Conservation (phyloP, 1,284 basidiomycete species). For the Retiboletus flavoniger region DNA sequence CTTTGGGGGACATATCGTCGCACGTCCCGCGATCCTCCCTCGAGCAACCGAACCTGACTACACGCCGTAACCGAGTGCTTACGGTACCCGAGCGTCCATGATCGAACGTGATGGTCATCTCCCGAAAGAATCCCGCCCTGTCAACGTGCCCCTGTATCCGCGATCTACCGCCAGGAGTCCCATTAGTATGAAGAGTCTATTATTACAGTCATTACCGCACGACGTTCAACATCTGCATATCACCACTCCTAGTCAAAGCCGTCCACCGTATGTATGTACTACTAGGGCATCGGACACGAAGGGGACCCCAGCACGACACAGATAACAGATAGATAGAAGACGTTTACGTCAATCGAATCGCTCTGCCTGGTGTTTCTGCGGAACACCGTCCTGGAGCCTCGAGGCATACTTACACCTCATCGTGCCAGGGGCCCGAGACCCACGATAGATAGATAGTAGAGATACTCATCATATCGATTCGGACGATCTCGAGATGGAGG, state of each 20-base stretch:
- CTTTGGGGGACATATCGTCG: not conserved
- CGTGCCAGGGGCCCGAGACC: slow-evolving; percentile 9
- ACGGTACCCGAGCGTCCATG: not conserved
- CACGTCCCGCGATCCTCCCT: slow-evolving; percentile 10
- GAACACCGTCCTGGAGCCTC: slow-evolving; percentile 21
- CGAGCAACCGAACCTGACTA: slow-evolving; percentile 2
- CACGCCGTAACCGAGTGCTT: not conserved
- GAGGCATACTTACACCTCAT: slow-evolving; percentile 15
- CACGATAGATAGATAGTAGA: slow-evolving; percentile 1
- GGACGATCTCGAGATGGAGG: slow-evolving; percentile 1
- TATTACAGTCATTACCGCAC: not conserved
- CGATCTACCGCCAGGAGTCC: slow-evolving; percentile 11
- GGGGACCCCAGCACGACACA: not conserved
- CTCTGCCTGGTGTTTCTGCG: not conserved
- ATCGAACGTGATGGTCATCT: not conserved
- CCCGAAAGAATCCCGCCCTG: not conserved
- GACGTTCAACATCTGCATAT: slow-evolving; percentile 11
- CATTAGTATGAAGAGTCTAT: too few species aligned
- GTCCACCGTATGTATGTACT: not conserved
- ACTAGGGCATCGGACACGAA: not conserved
- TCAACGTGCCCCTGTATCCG: slow-evolving; percentile 7
- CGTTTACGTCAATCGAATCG: slow-evolving; percentile 15
- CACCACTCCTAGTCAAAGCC: not conserved
- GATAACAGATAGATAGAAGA: slow-evolving; percentile 17
- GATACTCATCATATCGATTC: slow-evolving; percentile 2